These are phyloP conservation scores for Lactarius trivialis DNA, from an alignment of 768 basidiomycete species.

Conservation along the genomic window DNA sequence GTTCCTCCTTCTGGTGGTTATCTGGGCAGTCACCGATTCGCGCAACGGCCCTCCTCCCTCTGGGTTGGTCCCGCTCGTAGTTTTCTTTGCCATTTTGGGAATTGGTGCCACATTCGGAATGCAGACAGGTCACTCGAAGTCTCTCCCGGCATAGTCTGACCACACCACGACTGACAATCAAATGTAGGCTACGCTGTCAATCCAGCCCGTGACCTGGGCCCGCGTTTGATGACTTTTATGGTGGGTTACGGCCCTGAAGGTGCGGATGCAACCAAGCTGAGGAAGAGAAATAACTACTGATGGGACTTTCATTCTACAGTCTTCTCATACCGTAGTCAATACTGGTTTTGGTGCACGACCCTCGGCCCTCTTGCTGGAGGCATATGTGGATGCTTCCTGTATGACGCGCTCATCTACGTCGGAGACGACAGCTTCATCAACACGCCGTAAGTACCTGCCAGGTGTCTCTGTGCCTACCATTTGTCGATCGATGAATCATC, in stretches of 20 bases:
- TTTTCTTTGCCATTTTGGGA: conserved; percentile 52
- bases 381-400: conserved; percentile 45
- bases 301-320: conserved; percentile 20
- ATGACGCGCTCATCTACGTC: conserved; percentile 51
- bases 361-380: conserved; percentile 54
- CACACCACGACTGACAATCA: background rate
- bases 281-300: background rate
- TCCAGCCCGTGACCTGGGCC: conserved; percentile 67
- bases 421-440: conserved; percentile 50
- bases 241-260: conserved; percentile 56
- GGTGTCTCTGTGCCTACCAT: background rate
- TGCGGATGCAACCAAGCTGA: background rate
- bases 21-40: conserved; percentile 48
- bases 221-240: conserved; percentile 59
- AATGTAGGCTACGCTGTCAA: conserved; percentile 50
- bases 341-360: conserved; percentile 67
- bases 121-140: conserved; percentile 37
- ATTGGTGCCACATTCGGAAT: conserved; percentile 52
- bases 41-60: conserved; percentile 42
- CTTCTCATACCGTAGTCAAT: conserved; percentile 45
- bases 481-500: background rate
- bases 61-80: conserved; percentile 46
- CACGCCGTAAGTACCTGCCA: conserved; percentile 38
- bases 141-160: background rate
- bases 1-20: conserved; percentile 45